Percentiles rank a stretch among this genome's conserved stretches.
Conservation (phyloP, 306 rosid genomes). For the Cucumis hystrix region DNA sequence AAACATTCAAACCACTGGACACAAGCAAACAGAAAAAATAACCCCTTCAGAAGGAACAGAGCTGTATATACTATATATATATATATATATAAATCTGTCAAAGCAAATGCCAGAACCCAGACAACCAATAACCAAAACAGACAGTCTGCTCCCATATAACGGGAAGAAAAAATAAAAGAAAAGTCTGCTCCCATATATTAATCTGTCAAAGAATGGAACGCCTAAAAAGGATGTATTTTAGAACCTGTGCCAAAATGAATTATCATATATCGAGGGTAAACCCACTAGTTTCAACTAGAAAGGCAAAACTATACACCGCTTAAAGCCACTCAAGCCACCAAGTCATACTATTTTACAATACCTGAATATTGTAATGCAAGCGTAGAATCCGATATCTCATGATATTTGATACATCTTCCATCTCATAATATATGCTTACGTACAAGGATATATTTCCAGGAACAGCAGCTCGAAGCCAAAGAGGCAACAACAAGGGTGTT, state of each 20-base stretch:
- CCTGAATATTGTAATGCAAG: slow-evolving; percentile 80
- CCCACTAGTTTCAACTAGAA: background rate
- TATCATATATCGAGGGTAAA: background rate
- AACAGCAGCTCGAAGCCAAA: slow-evolving; percentile 93
- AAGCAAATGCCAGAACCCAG: background rate
- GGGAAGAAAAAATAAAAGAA: background rate
- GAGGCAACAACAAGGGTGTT: slow-evolving; percentile 75
- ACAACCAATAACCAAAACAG: background rate
- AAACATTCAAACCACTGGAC: background rate
- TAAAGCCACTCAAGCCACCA: background rate
- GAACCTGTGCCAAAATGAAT: background rate
- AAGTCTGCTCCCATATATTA: no score
- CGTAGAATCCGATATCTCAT: slow-evolving; percentile 82
- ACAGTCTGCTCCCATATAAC: background rate
- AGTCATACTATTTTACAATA: slow-evolving; percentile 4
- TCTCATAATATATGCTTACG: slow-evolving; percentile 82
- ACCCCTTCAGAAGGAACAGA: background rate
- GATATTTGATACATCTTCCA: slow-evolving; percentile 50
- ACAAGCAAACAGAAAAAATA: background rate
- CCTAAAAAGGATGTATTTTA: background rate
- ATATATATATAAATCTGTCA: background rate
- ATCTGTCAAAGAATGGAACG: background rate
- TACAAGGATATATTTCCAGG: slow-evolving; percentile 71
- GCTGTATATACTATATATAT: background rate
- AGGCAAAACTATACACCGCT: background rate